Conservation (phyloP, 306 rosid genomes). For the Rosa multiflora region DNA sequence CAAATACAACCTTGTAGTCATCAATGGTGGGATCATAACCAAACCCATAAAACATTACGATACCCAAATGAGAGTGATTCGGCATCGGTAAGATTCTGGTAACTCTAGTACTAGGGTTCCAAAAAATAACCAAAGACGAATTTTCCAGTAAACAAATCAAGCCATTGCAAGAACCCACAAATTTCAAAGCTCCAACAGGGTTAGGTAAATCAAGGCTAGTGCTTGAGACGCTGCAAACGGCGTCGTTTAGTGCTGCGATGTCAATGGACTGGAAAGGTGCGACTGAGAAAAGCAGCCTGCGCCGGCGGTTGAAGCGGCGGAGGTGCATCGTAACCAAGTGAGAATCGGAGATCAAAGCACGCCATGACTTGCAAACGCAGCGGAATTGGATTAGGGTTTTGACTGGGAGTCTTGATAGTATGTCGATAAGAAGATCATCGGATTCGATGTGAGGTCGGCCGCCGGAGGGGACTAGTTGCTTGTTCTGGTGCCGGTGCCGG, state of each 20-base stretch:
- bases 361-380: constrained; percentile 8
- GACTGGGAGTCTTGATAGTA: constrained; percentile 5
- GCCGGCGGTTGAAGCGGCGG: not conserved
- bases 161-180: not conserved
- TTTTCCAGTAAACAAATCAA: not conserved
- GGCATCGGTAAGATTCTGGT: not conserved
- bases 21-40: not conserved
- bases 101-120: not conserved
- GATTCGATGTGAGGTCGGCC: constrained; percentile 1
- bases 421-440: not conserved
- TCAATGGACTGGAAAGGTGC: not conserved
- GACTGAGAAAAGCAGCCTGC: not conserved
- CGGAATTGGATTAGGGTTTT: not conserved
- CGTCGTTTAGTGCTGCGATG: not conserved
- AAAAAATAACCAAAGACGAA: not conserved
- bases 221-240: not conserved
- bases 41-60: not conserved
- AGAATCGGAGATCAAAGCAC: not conserved
- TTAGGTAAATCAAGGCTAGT: not conserved
- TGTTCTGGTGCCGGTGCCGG: not conserved
- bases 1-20: not conserved
- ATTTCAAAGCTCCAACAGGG: not conserved
- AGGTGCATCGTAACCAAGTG: not conserved
- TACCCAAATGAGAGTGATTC: not conserved
- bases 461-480: not conserved